A percentile compares a stretch with the other conserved stretches of the same genome.
Evolutionary conservation across 306 rosid genomes (phyloP).

Genomic region (Acacia acuminata): DNA sequence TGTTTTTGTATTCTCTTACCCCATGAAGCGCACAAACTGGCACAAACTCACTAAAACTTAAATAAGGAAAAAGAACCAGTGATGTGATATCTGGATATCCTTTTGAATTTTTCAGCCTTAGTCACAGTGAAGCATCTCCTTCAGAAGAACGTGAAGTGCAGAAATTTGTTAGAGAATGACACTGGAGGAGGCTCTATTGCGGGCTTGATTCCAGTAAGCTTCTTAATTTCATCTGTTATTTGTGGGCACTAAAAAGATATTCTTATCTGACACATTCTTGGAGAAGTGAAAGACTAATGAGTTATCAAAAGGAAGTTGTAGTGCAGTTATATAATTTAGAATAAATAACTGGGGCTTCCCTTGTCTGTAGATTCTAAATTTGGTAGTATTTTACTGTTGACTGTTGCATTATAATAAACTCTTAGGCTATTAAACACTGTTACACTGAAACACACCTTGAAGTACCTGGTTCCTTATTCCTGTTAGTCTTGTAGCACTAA

Average conservation of each 20-base stretch:
- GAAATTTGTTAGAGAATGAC: constrained; percentile 94
- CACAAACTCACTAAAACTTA: neutral
- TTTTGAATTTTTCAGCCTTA: constrained; percentile 65
- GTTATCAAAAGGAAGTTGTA: neutral
- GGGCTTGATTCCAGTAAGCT: constrained; percentile 71
- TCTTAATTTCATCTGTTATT: constrained; percentile 16
- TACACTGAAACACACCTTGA: neutral
- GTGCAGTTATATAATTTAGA: neutral
- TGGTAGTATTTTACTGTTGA: neutral
- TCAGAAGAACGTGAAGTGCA: constrained; percentile 88
- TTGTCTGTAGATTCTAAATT: neutral
- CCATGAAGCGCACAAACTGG: neutral
- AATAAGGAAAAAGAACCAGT: neutral
- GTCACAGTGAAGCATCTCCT: constrained; percentile 89
- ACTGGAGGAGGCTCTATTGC: constrained; percentile 93
- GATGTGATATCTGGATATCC: constrained; percentile 21
- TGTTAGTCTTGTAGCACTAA: neutral
- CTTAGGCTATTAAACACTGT: neutral
- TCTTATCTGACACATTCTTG: neutral
- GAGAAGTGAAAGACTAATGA: neutral
- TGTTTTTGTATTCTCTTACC: constrained; percentile 22
- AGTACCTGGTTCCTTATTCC: neutral
- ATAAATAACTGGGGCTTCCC: neutral
- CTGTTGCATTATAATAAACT: neutral
- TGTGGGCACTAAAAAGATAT: neutral